Conservation (phyloP, 805 yeast genomes). For the Kluyveromyces aestuarii region DNA sequence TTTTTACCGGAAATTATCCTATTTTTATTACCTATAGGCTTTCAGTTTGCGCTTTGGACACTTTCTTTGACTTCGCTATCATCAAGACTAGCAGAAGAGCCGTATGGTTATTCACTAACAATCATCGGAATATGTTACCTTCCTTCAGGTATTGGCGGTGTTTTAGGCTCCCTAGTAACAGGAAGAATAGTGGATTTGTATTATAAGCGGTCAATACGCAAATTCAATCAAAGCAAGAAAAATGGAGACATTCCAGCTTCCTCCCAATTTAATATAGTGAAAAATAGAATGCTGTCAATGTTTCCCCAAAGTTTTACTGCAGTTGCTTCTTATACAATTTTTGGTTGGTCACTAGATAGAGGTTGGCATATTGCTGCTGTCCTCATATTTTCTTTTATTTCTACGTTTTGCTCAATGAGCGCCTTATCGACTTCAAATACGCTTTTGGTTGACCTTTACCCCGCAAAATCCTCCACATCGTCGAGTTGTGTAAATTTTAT, state of each 20-base stretch:
- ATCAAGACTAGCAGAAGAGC: conserved; percentile 36
- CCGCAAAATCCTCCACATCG: conserved; percentile 61
- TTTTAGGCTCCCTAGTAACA: conserved; percentile 47
- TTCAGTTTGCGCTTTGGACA: conserved; percentile 64
- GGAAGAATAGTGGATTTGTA: conserved; percentile 49
- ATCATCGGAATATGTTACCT: conserved; percentile 63
- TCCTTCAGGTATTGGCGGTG: conserved; percentile 65
- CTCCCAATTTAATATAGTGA: conserved; percentile 41
- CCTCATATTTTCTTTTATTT: conserved; percentile 45
- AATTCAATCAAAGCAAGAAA: conserved; percentile 14
- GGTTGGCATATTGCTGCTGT: conserved; percentile 43
- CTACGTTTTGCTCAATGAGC: conserved; percentile 50
- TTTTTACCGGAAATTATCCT: conserved; percentile 37
- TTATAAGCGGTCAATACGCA: conserved; percentile 31
- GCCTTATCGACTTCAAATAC: conserved; percentile 52
- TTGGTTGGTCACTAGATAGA: conserved; percentile 65
- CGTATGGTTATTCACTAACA: conserved; percentile 43
- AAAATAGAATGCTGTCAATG: conserved; percentile 41
- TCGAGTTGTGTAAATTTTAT: conserved; percentile 62
- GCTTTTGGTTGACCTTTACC: conserved; percentile 63
- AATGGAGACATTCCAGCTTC: conserved; percentile 18
- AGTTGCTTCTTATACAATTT: conserved; percentile 38
- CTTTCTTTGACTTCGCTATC: conserved; percentile 57
- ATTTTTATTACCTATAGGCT: conserved; percentile 47
- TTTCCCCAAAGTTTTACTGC: conserved; percentile 37